Evolutionary conservation across 768 basidiomycete genomes (phyloP), one percentile per base, ranked within the genome.

Genomic region (Suillus ampliporus): DNA sequence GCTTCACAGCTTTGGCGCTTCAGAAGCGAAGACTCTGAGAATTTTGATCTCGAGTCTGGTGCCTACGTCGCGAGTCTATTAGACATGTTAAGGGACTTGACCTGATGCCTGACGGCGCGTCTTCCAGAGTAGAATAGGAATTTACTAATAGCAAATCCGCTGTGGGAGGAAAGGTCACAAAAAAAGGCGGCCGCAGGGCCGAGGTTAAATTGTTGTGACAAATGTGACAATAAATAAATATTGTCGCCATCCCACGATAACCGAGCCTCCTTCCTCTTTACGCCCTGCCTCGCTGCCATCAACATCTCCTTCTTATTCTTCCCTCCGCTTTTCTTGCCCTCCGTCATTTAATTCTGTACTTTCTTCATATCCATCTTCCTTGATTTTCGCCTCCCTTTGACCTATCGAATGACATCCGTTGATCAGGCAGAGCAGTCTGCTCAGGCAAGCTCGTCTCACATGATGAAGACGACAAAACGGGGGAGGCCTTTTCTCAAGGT

Each of bases 401-500:
- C 64, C 63, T 58, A 62, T 70, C 69, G 6, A 44, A 81, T 79
- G 81, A 68, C 74, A 48, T 68, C 79, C 5, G 68, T 80, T 61
- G 84, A 84, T 66, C 76, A 75, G 54, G 58, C 77, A 57, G 71
- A 71, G 59, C 70, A 71, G 74, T 79, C 84, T 37, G 38, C 54
- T 35, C 84, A 84, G 69, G 82, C 86, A 46, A 86, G 85, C 67
- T 87, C 91, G 46, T 94, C 92, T 31, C 95, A 97, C 77, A 93
- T 97, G 92, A 97, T 98, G 95, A 96, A 97, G 87, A 97, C 93
- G 15, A 97, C 95, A 74, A 94, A 94, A 82, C 88, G 95, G 72
- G 95, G 95, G 65, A 85, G 95, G 69, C 95, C 95, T 15, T 97
- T 89, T 77, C 86, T 96, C 77, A 97, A 96, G 87, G 95, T 92